Evolutionary conservation across 139 green algal genomes (phyloP).

Genomic region (Penium margaritaceum): DNA sequence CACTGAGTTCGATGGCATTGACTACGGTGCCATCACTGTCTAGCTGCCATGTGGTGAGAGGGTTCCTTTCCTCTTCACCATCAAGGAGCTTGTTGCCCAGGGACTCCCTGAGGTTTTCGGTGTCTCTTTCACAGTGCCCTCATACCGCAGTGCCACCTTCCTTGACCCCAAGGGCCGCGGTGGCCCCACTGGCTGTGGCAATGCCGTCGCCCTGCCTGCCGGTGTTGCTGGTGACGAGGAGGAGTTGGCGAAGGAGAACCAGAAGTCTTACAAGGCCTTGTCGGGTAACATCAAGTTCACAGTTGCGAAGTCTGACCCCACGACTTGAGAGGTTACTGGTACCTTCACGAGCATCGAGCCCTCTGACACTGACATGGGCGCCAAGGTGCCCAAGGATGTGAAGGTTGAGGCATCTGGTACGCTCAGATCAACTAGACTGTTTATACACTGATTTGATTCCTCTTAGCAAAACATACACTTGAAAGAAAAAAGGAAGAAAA

Average conservation of each 20-base stretch:
- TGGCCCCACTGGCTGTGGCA: conserved; percentile 91
- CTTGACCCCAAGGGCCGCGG: conserved; percentile 98
- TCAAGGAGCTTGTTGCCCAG: conserved; percentile 91
- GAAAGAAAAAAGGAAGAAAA: too few relatives aligned
- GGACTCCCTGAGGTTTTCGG: conserved; percentile 74
- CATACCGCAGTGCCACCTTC: conserved; percentile 95
- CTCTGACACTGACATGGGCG: conserved; percentile 94
- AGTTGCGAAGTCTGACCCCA: conserved; percentile 80
- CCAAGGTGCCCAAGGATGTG: conserved; percentile 97
- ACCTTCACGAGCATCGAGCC: conserved; percentile 97
- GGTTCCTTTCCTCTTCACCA: conserved; percentile 97
- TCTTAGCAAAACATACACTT: too few relatives aligned
- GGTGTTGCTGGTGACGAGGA: conserved; percentile 63
- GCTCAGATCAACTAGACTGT: conserved; percentile 56
- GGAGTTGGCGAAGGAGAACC: conserved; percentile 89
- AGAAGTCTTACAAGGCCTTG: conserved; percentile 63
- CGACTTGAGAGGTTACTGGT: conserved; percentile 85
- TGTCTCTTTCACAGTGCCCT: conserved; percentile 90
- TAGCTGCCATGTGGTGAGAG: conserved; percentile 95
- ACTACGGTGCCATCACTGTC: conserved; percentile 92
- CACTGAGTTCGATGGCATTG: conserved; percentile 92
- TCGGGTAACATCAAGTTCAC: conserved; percentile 86
- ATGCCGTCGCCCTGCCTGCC: conserved; percentile 84
- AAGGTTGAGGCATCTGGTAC: conserved; percentile 97
- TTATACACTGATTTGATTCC: too few relatives aligned